Evolutionary conservation across 441 rosid genomes (phyloP).

Genomic region (Populus hybrid): DNA sequence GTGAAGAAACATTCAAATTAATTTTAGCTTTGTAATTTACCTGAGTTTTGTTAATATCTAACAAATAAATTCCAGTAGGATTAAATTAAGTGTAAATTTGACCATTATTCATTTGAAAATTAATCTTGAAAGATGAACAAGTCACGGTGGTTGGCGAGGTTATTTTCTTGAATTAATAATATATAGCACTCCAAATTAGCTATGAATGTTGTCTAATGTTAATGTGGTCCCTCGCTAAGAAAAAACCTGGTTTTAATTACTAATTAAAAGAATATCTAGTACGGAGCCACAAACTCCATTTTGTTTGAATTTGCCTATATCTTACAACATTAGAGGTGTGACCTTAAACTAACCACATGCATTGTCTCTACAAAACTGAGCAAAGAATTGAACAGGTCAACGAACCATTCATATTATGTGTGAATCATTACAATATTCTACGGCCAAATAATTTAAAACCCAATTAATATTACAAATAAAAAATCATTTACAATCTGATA

Average conservation of each 20-base stretch:
- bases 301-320: not conserved
- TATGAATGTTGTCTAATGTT: not conserved
- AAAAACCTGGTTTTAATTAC: not conserved
- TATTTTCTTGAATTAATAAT: not conserved
- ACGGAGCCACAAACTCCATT: not conserved
- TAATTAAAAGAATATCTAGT: not conserved
- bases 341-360: not conserved
- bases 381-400: too few relatives aligned
- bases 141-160: slow-evolving; percentile 7
- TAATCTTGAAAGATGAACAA: not conserved
- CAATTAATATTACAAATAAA: too few relatives aligned
- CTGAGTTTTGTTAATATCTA: too few relatives aligned
- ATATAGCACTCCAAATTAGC: not conserved
- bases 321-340: not conserved
- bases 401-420: not conserved
- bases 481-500: not conserved
- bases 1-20: too few relatives aligned
- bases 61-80: not conserved
- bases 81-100: not conserved
- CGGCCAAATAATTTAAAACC: not conserved
- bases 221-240: not conserved
- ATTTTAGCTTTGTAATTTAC: too few relatives aligned
- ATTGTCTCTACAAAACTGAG: too few relatives aligned
- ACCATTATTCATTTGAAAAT: not conserved
- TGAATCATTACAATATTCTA: not conserved